Conservation (phyloP, 129 eudicot species). For the Ambrosia artemisiifolia region DNA sequence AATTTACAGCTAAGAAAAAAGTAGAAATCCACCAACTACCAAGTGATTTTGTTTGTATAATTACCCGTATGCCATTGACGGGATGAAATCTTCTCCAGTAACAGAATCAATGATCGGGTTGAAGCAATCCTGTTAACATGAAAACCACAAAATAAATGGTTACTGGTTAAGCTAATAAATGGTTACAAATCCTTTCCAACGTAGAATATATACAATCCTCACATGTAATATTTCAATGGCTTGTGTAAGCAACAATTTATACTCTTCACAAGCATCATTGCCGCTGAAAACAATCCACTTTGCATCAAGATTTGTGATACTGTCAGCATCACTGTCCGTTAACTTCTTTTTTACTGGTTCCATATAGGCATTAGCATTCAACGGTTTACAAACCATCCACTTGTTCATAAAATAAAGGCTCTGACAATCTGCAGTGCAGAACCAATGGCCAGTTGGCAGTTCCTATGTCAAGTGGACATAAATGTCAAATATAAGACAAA, state of each 20-base stretch:
- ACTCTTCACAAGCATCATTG: conserved; percentile 44
- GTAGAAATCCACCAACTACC: neutral
- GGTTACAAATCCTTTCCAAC: neutral
- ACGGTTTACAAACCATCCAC: conserved; percentile 39
- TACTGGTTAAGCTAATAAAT: neutral
- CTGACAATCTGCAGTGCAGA: conserved; percentile 56
- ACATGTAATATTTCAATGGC: conserved; percentile 82
- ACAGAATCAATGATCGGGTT: conserved; percentile 65
- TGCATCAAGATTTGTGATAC: conserved; percentile 37
- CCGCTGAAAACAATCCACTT: conserved; percentile 69
- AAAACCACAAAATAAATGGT: conserved; percentile 15
- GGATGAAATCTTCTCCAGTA: conserved; percentile 66
- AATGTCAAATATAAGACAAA: neutral
- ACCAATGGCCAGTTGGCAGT: conserved; percentile 78
- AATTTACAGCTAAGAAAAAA: neutral
- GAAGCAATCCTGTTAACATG: conserved; percentile 57
- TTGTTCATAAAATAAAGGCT: conserved; percentile 45
- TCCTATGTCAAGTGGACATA: conserved; percentile 39
- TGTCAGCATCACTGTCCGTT: conserved; percentile 19
- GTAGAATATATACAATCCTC: conserved; percentile 27
- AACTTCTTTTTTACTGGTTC: conserved; percentile 41
- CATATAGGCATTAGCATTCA: conserved; percentile 40
- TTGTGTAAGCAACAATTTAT: conserved; percentile 47
- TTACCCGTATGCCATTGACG: conserved; percentile 87
- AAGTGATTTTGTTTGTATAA: neutral